A percentile compares a stretch with the other conserved stretches of the same genome.
Conservation (phyloP, 2,329 filamentous ascomycete species). For the Ophiocordyceps robertsii region DNA sequence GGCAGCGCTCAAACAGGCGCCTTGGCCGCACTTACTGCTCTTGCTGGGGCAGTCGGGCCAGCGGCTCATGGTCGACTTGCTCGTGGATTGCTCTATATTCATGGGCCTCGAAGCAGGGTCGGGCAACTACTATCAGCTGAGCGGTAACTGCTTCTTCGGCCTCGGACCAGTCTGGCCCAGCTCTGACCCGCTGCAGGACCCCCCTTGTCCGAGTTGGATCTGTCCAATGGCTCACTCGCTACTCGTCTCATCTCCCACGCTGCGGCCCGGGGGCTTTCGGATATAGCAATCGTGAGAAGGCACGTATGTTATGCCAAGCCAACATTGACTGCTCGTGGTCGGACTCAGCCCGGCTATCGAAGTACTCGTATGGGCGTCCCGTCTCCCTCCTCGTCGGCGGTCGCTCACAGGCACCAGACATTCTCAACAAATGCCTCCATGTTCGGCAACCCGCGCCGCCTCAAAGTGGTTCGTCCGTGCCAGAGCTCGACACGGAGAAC, state of each 20-base stretch:
- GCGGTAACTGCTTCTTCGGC: slow-evolving; percentile 39
- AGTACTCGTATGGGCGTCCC: slow-evolving; percentile 56
- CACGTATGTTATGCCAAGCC: slow-evolving; percentile 79
- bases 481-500: not conserved
- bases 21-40: slow-evolving; percentile 65
- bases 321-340: slow-evolving; percentile 52
- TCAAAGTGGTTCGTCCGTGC: not conserved
- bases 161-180: not conserved
- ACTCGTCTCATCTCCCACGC: not conserved
- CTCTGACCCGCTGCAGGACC: slow-evolving; percentile 20
- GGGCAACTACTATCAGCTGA: slow-evolving; percentile 65
- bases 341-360: slow-evolving; percentile 60
- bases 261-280: slow-evolving; percentile 28
- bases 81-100: slow-evolving; percentile 71
- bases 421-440: slow-evolving; percentile 56
- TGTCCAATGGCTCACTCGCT: not conserved
- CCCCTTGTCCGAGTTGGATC: slow-evolving; percentile 34
- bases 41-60: slow-evolving; percentile 67
- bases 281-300: slow-evolving; percentile 65
- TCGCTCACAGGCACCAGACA: slow-evolving; percentile 40
- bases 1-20: slow-evolving; percentile 48
- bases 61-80: slow-evolving; percentile 60
- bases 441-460: not conserved
- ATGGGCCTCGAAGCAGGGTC: slow-evolving; percentile 41
- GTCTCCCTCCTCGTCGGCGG: too few species aligned